These are phyloP conservation scores for Akanthomyces muscarius DNA, from an alignment of 2,329 filamentous ascomycete species.

Conservation along the genomic window DNA sequence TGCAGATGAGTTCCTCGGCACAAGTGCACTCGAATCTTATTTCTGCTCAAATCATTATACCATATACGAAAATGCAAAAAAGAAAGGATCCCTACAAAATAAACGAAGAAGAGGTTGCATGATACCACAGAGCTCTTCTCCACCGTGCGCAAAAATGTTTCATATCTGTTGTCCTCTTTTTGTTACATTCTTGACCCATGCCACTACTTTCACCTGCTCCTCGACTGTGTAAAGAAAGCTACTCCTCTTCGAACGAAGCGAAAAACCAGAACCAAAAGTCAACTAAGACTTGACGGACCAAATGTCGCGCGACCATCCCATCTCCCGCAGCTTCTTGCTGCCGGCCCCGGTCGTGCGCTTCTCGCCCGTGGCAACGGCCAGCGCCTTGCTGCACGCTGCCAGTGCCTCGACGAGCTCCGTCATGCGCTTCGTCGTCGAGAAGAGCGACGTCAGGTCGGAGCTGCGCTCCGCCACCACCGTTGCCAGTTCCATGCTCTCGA, in stretches of 20 bases:
- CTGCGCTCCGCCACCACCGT: slow-evolving; percentile 67
- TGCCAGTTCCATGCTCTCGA: slow-evolving; percentile 84
- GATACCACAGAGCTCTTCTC: not conserved
- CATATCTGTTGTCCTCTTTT: not conserved
- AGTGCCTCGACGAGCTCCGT: slow-evolving; percentile 72
- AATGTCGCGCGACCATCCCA: slow-evolving; percentile 60
- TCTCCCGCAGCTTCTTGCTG: slow-evolving; percentile 57
- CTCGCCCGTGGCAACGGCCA: slow-evolving; percentile 53
- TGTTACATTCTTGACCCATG: not conserved
- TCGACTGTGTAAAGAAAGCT: too few relatives aligned
- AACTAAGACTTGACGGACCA: slow-evolving; percentile 51
- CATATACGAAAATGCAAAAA: not conserved
- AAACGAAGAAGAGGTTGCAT: not conserved
- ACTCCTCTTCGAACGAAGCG: not conserved
- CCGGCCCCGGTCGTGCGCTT: slow-evolving; percentile 47
- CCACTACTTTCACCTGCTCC: not conserved
- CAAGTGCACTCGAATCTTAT: not conserved
- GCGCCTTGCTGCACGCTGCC: slow-evolving; percentile 71
- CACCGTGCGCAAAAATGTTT: not conserved
- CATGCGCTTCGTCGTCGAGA: slow-evolving; percentile 64
- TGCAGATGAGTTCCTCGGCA: not conserved
- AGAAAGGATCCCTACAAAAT: not conserved
- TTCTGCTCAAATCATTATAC: not conserved
- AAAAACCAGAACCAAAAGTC: not conserved
- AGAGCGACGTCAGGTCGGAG: slow-evolving; percentile 61